Evolutionary conservation across 1,284 basidiomycete species (phyloP).

Genomic region (Hypsizygus ulmarius): DNA sequence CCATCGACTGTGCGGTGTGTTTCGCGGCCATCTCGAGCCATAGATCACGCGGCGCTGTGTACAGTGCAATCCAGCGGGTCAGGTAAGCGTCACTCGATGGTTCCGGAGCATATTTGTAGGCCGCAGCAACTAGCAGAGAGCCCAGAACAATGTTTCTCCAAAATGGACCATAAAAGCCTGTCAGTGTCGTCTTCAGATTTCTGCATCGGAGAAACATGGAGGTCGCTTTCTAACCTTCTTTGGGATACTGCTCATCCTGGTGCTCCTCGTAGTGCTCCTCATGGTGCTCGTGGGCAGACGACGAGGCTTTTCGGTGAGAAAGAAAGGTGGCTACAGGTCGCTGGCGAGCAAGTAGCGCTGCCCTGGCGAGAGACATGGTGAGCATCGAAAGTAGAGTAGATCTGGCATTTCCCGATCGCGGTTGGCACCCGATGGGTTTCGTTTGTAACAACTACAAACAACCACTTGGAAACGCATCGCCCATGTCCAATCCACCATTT

Average conservation of each 20-base stretch:
- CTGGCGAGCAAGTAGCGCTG: conserved; percentile 21
- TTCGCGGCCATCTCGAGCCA: conserved; percentile 54
- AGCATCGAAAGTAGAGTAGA: neutral
- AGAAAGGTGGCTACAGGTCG: conserved; percentile 15
- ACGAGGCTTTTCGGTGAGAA: conserved; percentile 38
- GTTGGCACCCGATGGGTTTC: too few species aligned
- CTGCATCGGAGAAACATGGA: conserved; percentile 6
- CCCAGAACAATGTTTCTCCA: conserved; percentile 59
- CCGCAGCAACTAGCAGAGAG: conserved; percentile 45
- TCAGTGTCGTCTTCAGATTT: conserved; percentile 9
- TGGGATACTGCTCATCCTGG: conserved; percentile 35
- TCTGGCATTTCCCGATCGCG: neutral
- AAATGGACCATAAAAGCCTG: conserved; percentile 58
- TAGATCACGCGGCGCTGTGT: conserved; percentile 45
- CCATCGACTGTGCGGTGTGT: conserved; percentile 51
- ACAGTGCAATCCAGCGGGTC: conserved; percentile 60
- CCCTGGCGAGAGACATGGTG: conserved; percentile 30
- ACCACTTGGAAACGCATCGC: neutral
- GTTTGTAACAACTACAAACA: conserved; percentile 12
- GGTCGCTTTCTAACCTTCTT: conserved; percentile 49
- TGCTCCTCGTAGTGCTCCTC: conserved; percentile 38
- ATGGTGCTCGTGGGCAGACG: conserved; percentile 33
- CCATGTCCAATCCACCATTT: conserved; percentile 5
- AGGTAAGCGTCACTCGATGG: conserved; percentile 56
- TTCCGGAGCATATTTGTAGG: conserved; percentile 66